Evolutionary conservation across 2,329 filamentous ascomycete genomes (phyloP), one percentile per base, ranked within the genome.

Genomic region (Monilinia laxa): DNA sequence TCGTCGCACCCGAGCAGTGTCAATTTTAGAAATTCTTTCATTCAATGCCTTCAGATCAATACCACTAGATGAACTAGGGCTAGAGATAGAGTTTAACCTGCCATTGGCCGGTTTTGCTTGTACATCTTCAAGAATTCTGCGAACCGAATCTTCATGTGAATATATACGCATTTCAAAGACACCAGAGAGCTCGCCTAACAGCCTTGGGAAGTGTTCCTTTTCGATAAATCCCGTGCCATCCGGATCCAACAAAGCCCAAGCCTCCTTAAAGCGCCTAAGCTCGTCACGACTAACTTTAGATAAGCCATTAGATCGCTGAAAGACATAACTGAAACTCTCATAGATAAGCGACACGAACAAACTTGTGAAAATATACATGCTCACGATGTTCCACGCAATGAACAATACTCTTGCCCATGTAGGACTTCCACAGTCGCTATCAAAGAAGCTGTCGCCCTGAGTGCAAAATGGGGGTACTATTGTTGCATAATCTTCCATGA

Each of bases 301-400:
- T 73, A 97, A 84, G n/a, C 93, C 92, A 75, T 91, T 97, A 68
- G 94, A 97, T 70, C 93, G 87, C 80, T 99, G 96, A 77, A 98
- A 99, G 70, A 99, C 95, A 75, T 99, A 99, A 77, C 93, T 97
- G 83, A 99, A 99, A 79, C 93, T 98, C 81, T 99, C 95, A 80
- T 96, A 99, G 73, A 99, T 99, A 77, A 99, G 87, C 59, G 95
- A 99, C 68, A 99, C 94, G 78, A 99, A 99, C 76, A 99, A 81
- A 75, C 94, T 97, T 76, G 98, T 94, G 75, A 99, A 99, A 75
- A 99, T 96, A 80, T 99, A 99, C 95, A 99, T 99, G 90, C 94
- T 98, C 79, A 99, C 85, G 74, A 99, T 94, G 81, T 99, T 99
- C 95, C 95, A 99, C 5, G 90, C 87, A 67, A 98, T 93, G 81